A percentile compares a stretch with the other conserved stretches of the same genome.
Evolutionary conservation across 2,329 filamentous ascomycete species (phyloP).

Genomic region (Magnaporthiopsis incrustans): DNA sequence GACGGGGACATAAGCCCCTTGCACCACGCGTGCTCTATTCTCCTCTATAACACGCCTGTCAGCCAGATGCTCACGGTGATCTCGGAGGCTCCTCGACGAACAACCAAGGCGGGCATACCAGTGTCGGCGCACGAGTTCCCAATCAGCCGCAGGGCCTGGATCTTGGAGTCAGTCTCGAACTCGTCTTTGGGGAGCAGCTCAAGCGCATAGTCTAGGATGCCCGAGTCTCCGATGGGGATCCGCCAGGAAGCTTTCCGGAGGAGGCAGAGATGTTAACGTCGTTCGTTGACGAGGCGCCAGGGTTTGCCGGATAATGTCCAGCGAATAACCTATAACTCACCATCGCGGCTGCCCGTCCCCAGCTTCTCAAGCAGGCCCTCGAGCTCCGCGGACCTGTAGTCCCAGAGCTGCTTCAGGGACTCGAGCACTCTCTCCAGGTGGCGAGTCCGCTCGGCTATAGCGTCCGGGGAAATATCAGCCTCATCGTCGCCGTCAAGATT

Average conservation of each 20-base stretch:
- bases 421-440: constrained; percentile 29
- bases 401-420: constrained; percentile 31
- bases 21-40: constrained; percentile 48
- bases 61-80: background rate
- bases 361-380: constrained; percentile 42
- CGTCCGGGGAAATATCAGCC: constrained; percentile 14
- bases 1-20: constrained; percentile 35
- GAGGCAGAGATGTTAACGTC: too few species aligned
- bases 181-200: constrained; percentile 31
- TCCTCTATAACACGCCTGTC: constrained; percentile 34
- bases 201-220: constrained; percentile 49
- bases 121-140: constrained; percentile 58
- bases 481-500: constrained; percentile 14
- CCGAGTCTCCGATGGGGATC: constrained; percentile 47
- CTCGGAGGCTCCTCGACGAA: background rate
- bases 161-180: constrained; percentile 34
- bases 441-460: constrained; percentile 13
- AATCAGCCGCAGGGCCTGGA: constrained; percentile 48
- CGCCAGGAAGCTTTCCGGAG: constrained; percentile 43
- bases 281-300: background rate
- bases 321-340: constrained; percentile 27
- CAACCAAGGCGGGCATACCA: constrained; percentile 23
- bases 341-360: constrained; percentile 47
- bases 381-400: constrained; percentile 31
- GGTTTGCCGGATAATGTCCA: background rate